Evolutionary conservation across 371 early-diverging fungal genomes (phyloP).

Genomic region (Nematocida ironsii): DNA sequence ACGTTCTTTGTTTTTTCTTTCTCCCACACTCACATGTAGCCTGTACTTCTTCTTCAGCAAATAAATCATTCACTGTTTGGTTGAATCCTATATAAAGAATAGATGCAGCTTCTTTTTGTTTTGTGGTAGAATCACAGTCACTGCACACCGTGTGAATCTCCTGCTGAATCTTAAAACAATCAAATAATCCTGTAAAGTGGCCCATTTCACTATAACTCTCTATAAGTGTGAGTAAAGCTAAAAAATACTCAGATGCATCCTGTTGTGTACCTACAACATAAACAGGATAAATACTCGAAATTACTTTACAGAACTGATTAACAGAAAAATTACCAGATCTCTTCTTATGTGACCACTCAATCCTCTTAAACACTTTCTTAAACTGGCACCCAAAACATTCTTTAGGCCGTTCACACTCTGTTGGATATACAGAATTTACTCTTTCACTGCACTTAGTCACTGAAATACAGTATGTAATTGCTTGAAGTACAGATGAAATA

Average conservation of each 20-base stretch:
- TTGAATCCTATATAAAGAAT: slow-evolving; percentile 13
- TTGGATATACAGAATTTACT: slow-evolving; percentile 54
- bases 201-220: slow-evolving; percentile 52
- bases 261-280: slow-evolving; percentile 62
- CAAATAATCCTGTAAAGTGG: slow-evolving; percentile 39
- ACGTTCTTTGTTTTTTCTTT: slow-evolving; percentile 2
- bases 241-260: slow-evolving; percentile 66
- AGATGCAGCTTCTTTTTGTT: neutral
- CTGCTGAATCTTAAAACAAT: slow-evolving; percentile 41
- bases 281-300: slow-evolving; percentile 49
- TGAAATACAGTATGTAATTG: slow-evolving; percentile 52
- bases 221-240: slow-evolving; percentile 44
- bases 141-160: slow-evolving; percentile 2
- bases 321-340: slow-evolving; percentile 14
- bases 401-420: slow-evolving; percentile 56
- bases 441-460: slow-evolving; percentile 27
- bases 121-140: neutral
- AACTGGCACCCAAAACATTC: slow-evolving; percentile 68
- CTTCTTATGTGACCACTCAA: slow-evolving; percentile 18
- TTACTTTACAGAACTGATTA: slow-evolving; percentile 26
- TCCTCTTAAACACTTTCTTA: slow-evolving; percentile 38
- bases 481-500: slow-evolving; percentile 66
- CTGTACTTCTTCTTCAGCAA: slow-evolving; percentile 5
- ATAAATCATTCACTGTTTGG: neutral
- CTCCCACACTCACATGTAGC: slow-evolving; percentile 21